phyloP scores from a whole-genome alignment of 73 alveolate genomes.

The Uronychia setigera region DNA sequence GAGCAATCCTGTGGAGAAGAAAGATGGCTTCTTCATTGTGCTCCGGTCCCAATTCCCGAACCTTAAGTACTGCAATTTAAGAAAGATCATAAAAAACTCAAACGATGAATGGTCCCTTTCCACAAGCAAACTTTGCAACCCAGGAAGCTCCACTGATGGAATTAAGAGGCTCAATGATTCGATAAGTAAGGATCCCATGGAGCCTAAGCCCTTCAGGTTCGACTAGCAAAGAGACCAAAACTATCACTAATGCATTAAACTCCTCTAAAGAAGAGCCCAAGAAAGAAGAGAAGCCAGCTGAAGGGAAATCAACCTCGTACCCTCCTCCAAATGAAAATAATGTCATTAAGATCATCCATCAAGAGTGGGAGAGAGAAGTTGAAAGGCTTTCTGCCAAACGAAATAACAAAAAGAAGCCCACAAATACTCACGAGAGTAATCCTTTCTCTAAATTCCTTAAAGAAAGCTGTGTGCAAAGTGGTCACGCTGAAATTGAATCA shows the following conservation, averaged over 20 bases:
- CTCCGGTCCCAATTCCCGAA: neutral
- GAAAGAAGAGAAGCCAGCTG: neutral
- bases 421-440: conserved; percentile 23
- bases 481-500: conserved; percentile 92
- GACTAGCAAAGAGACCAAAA: too few relatives aligned
- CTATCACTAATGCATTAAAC: neutral
- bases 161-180: neutral
- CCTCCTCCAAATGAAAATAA: neutral
- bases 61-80: neutral
- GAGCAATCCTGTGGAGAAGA: conserved; percentile 59
- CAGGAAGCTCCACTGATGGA: neutral
- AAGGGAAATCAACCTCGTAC: too few relatives aligned
- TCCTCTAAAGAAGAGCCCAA: neutral
- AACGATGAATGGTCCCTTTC: neutral
- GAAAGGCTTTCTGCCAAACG: conserved; percentile 44
- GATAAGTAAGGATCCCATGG: neutral
- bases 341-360: conserved; percentile 34
- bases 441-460: neutral
- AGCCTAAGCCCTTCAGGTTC: too few relatives aligned
- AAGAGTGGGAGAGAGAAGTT: conserved; percentile 49
- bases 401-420: conserved; percentile 17
- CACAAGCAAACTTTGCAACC: neutral
- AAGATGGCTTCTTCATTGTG: conserved; percentile 26
- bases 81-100: neutral
- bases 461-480: conserved; percentile 69